Evolutionary conservation across 2,329 filamentous ascomycete species (phyloP).

Genomic region (Beauveria medogensis): DNA sequence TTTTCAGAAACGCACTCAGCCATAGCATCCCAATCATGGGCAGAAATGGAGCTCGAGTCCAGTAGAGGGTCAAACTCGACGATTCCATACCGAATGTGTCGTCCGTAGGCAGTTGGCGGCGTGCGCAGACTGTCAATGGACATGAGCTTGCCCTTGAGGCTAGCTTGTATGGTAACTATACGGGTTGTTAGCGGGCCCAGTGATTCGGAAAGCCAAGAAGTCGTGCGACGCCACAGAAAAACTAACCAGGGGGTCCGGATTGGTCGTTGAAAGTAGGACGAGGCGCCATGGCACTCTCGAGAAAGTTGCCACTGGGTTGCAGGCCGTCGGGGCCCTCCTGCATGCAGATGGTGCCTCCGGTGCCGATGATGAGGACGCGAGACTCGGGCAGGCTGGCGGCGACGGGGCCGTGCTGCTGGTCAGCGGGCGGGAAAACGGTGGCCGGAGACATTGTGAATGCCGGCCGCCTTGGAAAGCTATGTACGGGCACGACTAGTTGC

Average conservation of each 20-base stretch:
- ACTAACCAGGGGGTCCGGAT: conserved; percentile 23
- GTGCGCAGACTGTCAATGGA: conserved; percentile 65
- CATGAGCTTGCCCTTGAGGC: conserved; percentile 40
- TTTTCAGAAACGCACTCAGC: conserved; percentile 72
- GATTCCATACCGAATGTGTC: conserved; percentile 75
- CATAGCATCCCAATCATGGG: conserved; percentile 78
- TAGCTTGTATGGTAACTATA: conserved; percentile 41
- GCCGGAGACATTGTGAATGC: conserved; percentile 15
- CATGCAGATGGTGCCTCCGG: conserved; percentile 89
- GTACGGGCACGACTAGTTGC: not conserved
- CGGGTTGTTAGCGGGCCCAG: not conserved
- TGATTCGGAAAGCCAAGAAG: no score
- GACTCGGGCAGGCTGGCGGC: conserved; percentile 54
- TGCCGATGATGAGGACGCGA: conserved; percentile 82
- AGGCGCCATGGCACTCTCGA: conserved; percentile 73
- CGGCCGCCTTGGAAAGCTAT: not conserved
- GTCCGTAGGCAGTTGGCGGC: conserved; percentile 69
- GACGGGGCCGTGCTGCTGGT: conserved; percentile 9
- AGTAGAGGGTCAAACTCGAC: conserved; percentile 78
- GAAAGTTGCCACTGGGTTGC: conserved; percentile 70
- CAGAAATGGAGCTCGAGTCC: conserved; percentile 85
- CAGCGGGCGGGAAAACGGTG: conserved; percentile 10
- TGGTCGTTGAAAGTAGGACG: conserved; percentile 78
- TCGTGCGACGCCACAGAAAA: not conserved
- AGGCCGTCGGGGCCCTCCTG: conserved; percentile 71